phyloP scores from a whole-genome alignment of 305 asterid species.

The Fraxinus latifolia region DNA sequence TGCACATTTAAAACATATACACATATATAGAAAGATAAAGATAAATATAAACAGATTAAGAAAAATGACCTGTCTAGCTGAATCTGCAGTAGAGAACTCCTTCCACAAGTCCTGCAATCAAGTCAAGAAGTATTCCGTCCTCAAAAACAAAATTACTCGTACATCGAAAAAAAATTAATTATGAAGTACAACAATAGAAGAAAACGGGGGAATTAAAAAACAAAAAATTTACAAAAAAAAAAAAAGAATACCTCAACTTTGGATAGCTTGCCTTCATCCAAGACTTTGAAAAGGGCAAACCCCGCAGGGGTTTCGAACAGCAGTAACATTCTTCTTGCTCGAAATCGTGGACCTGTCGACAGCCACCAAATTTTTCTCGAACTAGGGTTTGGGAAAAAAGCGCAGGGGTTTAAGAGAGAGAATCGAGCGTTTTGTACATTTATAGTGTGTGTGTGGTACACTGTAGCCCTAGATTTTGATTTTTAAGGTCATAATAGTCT shows the following conservation, averaged over 20 bases:
- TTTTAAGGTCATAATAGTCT: background rate
- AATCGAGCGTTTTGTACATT: background rate
- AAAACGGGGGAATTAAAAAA: background rate
- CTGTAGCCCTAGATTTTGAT: background rate
- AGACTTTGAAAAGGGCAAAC: slow-evolving; percentile 79
- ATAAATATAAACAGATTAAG: background rate
- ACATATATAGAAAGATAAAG: background rate
- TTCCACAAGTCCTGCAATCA: slow-evolving; percentile 69
- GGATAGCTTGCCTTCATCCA: slow-evolving; percentile 80
- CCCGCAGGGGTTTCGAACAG: slow-evolving; percentile 89
- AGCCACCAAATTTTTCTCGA: background rate
- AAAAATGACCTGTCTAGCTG: slow-evolving; percentile 73
- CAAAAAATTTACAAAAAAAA: background rate
- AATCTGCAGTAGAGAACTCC: slow-evolving; percentile 61
- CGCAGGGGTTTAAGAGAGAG: background rate
- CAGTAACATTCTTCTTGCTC: slow-evolving; percentile 45
- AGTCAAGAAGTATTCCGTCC: background rate
- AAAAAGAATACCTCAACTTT: slow-evolving; percentile 56
- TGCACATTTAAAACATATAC: background rate
- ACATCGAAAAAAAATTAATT: background rate
- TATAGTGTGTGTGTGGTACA: background rate
- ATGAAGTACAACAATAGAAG: background rate
- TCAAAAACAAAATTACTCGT: background rate
- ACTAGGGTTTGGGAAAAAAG: background rate
- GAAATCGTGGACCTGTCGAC: background rate